Evolutionary conservation across 768 basidiomycete species (phyloP), one percentile per base, ranked within the genome.

Genomic region (Tylopilus sp.): DNA sequence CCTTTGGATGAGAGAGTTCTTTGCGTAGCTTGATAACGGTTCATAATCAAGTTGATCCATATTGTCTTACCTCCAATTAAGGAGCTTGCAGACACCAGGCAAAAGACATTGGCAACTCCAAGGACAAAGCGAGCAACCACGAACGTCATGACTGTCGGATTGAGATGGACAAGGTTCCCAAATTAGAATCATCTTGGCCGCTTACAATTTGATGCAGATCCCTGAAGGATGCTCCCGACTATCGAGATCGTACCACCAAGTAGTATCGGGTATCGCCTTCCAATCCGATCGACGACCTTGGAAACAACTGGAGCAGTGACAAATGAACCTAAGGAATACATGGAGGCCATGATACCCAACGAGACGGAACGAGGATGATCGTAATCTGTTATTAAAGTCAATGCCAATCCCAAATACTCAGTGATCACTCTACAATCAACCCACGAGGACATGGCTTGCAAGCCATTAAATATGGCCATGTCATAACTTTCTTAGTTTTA

Each of bases 311-410:
- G n/a, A n/a, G n/a, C n/a, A n/a, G n/a, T n/a, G n/a, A n/a, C n/a
- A n/a, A n/a, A n/a, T n/a, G n/a, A 78, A 8, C 84, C 84, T 13
- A 85, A 75, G 4, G 82, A 80, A 60, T 84, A 85, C 59, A 81
- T 76, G 2, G 82, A 72, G 14, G 76, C 22, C 55, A 57, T 34
- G n/a, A n/a, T n/a, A n/a, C n/a, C n/a, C n/a, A n/a, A n/a, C n/a
- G n/a, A n/a, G n/a, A n/a, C n/a, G n/a, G 79, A 81, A 8, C 76
- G 74, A 19, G 83, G 84, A 34, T 73, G 68, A 44, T 80, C 58
- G 61, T 78, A 85, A 65, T 79, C 83, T 85, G 37, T 19, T 36
- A 3, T 45, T n/a, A n/a, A n/a, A n/a, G n/a, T n/a, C n/a, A n/a
- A n/a, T n/a, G n/a, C n/a, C n/a, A n/a, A n/a, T n/a, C n/a, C n/a